Conservation (phyloP, 75 land plant species). For the Selaginella moellendorffii region DNA sequence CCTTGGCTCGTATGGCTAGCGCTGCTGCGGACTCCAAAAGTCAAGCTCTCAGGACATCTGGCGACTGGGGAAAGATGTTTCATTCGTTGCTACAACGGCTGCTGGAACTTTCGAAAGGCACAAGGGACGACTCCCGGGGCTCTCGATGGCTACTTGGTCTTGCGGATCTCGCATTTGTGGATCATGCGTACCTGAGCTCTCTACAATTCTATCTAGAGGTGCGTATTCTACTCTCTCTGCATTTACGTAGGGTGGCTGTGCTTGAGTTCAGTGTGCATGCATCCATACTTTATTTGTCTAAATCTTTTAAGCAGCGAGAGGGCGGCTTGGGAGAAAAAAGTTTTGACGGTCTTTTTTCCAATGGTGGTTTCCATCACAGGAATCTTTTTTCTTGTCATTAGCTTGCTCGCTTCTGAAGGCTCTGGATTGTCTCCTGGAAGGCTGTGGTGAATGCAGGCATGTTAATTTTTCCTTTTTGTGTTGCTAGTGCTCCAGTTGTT, state of each 20-base stretch:
- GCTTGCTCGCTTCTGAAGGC: too few species aligned
- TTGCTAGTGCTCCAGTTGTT: neutral
- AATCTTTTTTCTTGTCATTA: neutral
- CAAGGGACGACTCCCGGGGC: slow-evolving; percentile 15
- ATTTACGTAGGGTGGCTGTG: too few species aligned
- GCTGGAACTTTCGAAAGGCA: slow-evolving; percentile 8
- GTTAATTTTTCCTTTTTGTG: neutral
- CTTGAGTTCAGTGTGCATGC: too few species aligned
- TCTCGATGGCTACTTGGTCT: slow-evolving; percentile 24
- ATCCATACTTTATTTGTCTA: neutral
- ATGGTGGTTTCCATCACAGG: neutral
- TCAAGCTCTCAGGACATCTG: too few species aligned
- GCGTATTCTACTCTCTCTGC: neutral
- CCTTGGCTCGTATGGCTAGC: slow-evolving; percentile 13
- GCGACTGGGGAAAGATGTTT: too few species aligned
- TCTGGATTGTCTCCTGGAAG: too few species aligned
- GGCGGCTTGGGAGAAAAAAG: neutral
- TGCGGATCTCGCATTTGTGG: slow-evolving; percentile 26
- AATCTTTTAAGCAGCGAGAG: neutral
- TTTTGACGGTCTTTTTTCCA: too few species aligned
- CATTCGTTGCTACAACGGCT: slow-evolving; percentile 14
- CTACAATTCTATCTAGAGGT: slow-evolving; percentile 23
- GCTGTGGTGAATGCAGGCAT: neutral
- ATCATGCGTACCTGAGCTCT: slow-evolving; percentile 18
- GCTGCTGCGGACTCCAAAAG: too few species aligned